Evolutionary conservation across 129 eudicot genomes (phyloP).

Genomic region (Arctium minus): DNA sequence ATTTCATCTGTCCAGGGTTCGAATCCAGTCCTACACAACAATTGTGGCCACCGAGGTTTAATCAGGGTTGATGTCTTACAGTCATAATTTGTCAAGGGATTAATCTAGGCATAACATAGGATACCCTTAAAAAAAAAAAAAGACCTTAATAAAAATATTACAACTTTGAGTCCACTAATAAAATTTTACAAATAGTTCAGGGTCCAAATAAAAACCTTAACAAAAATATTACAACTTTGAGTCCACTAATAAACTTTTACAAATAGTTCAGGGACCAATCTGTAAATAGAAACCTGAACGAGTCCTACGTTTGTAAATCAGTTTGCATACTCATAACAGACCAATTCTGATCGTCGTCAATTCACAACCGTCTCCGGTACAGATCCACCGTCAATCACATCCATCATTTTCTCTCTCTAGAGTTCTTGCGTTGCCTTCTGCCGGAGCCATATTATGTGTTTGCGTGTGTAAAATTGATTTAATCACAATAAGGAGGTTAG

Average conservation of each 20-base stretch:
- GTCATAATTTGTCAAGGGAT: too few relatives aligned
- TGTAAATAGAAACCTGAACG: background rate
- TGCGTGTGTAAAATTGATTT: background rate
- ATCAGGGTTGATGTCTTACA: too few relatives aligned
- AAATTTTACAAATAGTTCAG: background rate
- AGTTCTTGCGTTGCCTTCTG: background rate
- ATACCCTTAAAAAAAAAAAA: background rate
- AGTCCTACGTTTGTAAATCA: background rate
- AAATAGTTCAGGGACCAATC: background rate
- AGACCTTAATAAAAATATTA: background rate
- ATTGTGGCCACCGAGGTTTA: too few relatives aligned
- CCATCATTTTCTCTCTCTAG: background rate
- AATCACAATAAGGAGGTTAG: background rate
- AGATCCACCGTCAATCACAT: background rate
- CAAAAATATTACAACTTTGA: background rate
- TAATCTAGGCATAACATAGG: too few relatives aligned
- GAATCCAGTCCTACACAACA: too few relatives aligned
- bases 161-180: background rate
- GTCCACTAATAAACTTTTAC: background rate
- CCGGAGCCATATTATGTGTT: background rate
- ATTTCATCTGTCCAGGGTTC: too few relatives aligned
- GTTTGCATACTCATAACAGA: background rate
- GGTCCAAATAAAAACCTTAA: background rate
- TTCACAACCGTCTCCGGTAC: slow-evolving; percentile 8
- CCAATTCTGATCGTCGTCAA: background rate